These are phyloP conservation scores for Fusarium sp. DNA, from an alignment of 2,329 filamentous ascomycete species.

Conservation along the genomic window DNA sequence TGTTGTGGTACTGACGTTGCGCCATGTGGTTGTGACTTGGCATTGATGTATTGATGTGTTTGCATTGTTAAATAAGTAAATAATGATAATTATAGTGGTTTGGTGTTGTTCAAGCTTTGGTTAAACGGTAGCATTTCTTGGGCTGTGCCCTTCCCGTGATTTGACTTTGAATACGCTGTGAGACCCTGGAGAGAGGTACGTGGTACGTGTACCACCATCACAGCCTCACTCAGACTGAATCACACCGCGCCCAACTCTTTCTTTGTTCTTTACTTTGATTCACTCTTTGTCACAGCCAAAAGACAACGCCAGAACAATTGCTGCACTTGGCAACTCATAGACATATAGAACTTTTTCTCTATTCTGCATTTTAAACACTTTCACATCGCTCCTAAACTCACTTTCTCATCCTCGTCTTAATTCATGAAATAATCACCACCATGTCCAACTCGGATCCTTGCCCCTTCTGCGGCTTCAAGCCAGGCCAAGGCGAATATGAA, in stretches of 20 bases:
- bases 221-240: conserved; percentile 33
- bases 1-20: conserved; percentile 7
- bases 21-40: conserved; percentile 25
- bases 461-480: conserved; percentile 53
- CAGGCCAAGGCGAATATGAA: conserved; percentile 48
- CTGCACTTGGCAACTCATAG: neutral
- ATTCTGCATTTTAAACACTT: neutral
- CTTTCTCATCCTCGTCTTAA: neutral
- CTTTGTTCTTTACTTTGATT: conserved; percentile 23
- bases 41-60: neutral
- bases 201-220: conserved; percentile 33
- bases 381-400: neutral
- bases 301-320: neutral
- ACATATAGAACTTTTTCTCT: neutral
- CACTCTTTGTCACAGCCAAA: conserved; percentile 1
- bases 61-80: neutral
- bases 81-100: neutral
- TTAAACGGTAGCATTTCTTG: neutral
- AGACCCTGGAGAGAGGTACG: neutral
- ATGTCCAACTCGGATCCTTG: conserved; percentile 39
- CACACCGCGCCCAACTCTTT: conserved; percentile 17
- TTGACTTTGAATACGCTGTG: neutral
- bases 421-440: neutral
- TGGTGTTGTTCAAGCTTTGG: neutral
- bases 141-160: neutral